A percentile compares a stretch with the other conserved stretches of the same genome.
Evolutionary conservation across 2,329 filamentous ascomycete species (phyloP).

Genomic region (Orbilia javanica): DNA sequence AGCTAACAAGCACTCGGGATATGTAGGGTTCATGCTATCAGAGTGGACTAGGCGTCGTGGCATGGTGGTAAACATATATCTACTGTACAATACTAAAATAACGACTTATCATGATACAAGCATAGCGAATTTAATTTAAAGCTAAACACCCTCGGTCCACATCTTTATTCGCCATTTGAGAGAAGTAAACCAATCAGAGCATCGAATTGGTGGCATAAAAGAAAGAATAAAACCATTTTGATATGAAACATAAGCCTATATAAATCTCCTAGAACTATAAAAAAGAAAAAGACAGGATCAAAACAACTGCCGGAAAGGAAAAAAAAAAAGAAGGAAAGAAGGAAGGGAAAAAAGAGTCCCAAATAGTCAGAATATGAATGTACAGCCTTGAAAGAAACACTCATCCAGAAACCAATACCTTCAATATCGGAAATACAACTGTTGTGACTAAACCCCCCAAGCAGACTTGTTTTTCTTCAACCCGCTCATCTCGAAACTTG

Average conservation of each 20-base stretch:
- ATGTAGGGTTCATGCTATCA: slow-evolving; percentile 62
- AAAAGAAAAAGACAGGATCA: slow-evolving; percentile 7
- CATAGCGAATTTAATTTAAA: background rate
- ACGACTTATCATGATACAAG: background rate
- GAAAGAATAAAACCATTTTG: slow-evolving; percentile 7
- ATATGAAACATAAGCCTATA: slow-evolving; percentile 19
- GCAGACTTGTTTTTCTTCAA: background rate
- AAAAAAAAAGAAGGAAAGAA: background rate
- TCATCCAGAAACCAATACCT: slow-evolving; percentile 31
- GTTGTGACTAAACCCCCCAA: background rate
- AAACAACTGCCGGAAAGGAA: background rate
- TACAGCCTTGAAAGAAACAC: slow-evolving; percentile 46
- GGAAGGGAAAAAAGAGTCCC: background rate
- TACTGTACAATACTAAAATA: background rate
- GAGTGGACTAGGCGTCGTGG: slow-evolving; percentile 62
- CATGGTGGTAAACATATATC: slow-evolving; percentile 60
- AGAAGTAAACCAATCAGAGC: background rate
- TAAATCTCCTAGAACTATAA: slow-evolving; percentile 22
- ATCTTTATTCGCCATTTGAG: background rate
- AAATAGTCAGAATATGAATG: slow-evolving; percentile 42
- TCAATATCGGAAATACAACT: background rate
- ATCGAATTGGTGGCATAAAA: background rate
- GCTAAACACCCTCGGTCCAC: too few relatives aligned
- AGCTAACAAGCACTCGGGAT: slow-evolving; percentile 3
- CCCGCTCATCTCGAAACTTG: slow-evolving; percentile 7